These are phyloP conservation scores for Cryomyces minteri DNA, from an alignment of 495 filamentous ascomycete genomes.

Conservation along the genomic window DNA sequence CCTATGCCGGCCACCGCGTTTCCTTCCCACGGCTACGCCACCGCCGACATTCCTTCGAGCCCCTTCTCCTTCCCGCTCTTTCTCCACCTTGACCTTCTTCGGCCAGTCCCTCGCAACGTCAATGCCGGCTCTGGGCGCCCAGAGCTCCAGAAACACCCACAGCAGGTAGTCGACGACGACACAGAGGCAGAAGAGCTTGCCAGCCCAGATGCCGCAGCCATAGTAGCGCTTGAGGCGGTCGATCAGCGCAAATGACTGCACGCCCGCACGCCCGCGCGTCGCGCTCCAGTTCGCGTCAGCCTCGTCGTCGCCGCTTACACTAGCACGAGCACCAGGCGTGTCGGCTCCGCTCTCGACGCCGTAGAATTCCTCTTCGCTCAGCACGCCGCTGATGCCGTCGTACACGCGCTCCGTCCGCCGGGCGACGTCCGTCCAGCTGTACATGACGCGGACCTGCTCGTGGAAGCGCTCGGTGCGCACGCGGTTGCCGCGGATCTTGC, in stretches of 20 bases:
- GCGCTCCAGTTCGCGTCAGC: constrained; percentile 31
- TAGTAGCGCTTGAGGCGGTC: constrained; percentile 92
- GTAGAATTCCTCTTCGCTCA: constrained; percentile 75
- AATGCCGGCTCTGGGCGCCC: constrained; percentile 66
- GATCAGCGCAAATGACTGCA: constrained; percentile 76
- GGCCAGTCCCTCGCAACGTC: constrained; percentile 88
- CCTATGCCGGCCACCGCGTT: too few species aligned
- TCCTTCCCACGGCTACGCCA: too few species aligned
- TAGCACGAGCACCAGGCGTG: too few species aligned
- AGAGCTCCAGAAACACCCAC: constrained; percentile 71
- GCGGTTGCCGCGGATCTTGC: constrained; percentile 56
- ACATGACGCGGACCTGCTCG: constrained; percentile 93
- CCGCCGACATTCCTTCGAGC: too few species aligned
- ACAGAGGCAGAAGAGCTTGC: constrained; percentile 89
- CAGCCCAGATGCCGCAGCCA: constrained; percentile 98
- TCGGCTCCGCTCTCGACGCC: constrained; percentile 43
- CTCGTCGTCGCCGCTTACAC: too few species aligned
- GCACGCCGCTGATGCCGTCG: constrained; percentile 67
- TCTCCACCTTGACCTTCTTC: constrained; percentile 30
- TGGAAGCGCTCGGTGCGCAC: constrained; percentile 89
- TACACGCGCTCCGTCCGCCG: constrained; percentile 87
- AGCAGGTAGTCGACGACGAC: constrained; percentile 87
- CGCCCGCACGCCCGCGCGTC: constrained; percentile 52
- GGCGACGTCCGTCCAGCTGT: constrained; percentile 92
- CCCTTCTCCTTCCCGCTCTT: too few species aligned